Evolutionary conservation across 164 flowering plant species (phyloP).

Genomic region (Dillenia turbinata): DNA sequence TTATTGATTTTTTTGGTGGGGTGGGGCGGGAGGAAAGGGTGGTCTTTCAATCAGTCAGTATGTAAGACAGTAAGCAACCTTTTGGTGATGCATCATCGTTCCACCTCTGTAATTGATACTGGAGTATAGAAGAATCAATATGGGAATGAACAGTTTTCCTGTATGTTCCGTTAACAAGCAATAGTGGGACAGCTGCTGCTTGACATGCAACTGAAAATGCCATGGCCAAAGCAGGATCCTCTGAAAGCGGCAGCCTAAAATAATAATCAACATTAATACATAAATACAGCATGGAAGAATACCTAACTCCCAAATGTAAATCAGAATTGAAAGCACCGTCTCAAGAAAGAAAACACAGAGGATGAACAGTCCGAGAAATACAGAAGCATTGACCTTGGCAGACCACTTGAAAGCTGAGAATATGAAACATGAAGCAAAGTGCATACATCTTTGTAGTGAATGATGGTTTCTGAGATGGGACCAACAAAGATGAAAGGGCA

Average conservation of each 20-base stretch:
- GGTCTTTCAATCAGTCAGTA: no score
- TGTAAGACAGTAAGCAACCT: conserved; percentile 41
- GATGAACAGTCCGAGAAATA: no score
- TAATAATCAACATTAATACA: conserved; percentile 8
- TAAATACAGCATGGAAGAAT: neutral
- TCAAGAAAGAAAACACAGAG: neutral
- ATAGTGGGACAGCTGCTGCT: conserved; percentile 91
- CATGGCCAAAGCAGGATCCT: conserved; percentile 99
- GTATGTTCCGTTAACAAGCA: conserved; percentile 93
- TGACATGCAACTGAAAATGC: conserved; percentile 92
- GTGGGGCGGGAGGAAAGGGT: no score
- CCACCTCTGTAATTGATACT: conserved; percentile 86
- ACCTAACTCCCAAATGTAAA: neutral
- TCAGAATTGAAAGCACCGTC: neutral
- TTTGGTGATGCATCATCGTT: conserved; percentile 67
- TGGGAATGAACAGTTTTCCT: conserved; percentile 72
- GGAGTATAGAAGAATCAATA: conserved; percentile 89
- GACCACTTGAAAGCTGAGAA: no score
- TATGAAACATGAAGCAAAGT: neutral
- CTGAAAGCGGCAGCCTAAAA: conserved; percentile 81
- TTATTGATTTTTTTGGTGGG: no score
- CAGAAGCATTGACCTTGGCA: no score
- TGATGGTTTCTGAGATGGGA: conserved; percentile 69
- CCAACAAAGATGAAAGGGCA: conserved; percentile 76
- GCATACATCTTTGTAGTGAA: conserved; percentile 73